Evolutionary conservation across 2,329 filamentous ascomycete species (phyloP).

Genomic region (Neofusicoccum parvum): DNA sequence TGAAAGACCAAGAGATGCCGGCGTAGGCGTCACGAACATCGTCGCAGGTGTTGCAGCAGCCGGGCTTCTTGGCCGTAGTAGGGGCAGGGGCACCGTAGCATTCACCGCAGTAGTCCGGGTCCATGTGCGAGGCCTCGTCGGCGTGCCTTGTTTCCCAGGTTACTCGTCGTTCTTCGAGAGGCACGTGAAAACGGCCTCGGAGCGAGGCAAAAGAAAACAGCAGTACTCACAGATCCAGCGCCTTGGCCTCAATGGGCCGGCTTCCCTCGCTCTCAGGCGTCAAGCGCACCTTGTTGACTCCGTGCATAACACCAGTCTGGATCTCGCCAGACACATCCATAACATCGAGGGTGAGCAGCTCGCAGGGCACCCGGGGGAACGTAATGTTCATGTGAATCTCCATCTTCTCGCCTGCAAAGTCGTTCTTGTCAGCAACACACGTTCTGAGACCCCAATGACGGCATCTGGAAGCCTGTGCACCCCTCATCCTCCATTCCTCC

Average conservation of each 20-base stretch:
- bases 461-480: neutral
- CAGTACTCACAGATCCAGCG: constrained; percentile 40
- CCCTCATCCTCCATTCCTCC: neutral
- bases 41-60: constrained; percentile 96
- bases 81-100: constrained; percentile 88
- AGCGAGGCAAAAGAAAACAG: neutral
- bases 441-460: too few species aligned
- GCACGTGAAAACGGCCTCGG: too few species aligned
- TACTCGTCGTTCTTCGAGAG: neutral
- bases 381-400: constrained; percentile 98
- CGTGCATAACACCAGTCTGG: constrained; percentile 90
- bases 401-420: constrained; percentile 81
- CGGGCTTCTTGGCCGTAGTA: constrained; percentile 69
- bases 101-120: constrained; percentile 87
- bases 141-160: constrained; percentile 56
- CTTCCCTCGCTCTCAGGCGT: constrained; percentile 73
- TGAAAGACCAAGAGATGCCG: constrained; percentile 87
- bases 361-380: constrained; percentile 91
- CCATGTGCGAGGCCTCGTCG: constrained; percentile 73
- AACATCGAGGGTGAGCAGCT: constrained; percentile 92
- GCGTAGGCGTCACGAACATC: constrained; percentile 96
- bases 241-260: constrained; percentile 43
- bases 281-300: constrained; percentile 87
- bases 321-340: constrained; percentile 99
- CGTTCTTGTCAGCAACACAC: constrained; percentile 10